These are phyloP conservation scores for Trebouxiophyceae sp. DNA, from an alignment of 163 green algal species.

Conservation along the genomic window DNA sequence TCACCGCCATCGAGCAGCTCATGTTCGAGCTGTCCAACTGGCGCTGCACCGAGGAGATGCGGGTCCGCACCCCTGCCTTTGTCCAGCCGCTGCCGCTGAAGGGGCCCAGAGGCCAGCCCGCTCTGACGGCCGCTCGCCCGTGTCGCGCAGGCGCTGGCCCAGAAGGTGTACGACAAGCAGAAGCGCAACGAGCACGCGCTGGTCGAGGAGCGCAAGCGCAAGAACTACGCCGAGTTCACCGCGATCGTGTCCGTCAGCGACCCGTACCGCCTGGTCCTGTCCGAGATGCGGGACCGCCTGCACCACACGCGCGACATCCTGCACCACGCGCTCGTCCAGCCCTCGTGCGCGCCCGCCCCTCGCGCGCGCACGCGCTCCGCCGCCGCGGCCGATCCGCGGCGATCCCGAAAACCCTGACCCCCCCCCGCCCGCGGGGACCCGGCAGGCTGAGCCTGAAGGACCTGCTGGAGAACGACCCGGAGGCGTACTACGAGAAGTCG, in stretches of 20 bases:
- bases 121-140: no score
- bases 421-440: no score
- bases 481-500: conserved; percentile 39
- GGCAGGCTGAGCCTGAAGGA: conserved; percentile 35
- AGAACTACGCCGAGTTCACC: conserved; percentile 80
- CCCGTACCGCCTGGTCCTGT: conserved; percentile 90
- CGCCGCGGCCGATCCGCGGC: no score
- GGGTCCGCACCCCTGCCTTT: no score
- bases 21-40: conserved; percentile 96
- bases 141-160: conserved; percentile 19
- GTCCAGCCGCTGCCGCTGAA: no score
- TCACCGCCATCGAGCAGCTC: conserved; percentile 65
- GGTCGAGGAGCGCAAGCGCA: conserved; percentile 68
- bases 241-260: conserved; percentile 58
- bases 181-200: conserved; percentile 36
- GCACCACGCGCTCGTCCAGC: conserved; percentile 67
- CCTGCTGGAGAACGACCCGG: conserved; percentile 34
- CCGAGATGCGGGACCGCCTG: conserved; percentile 75
- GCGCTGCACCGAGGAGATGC: conserved; percentile 56
- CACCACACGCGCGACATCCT: conserved; percentile 66
- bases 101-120: no score
- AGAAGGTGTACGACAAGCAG: conserved; percentile 29
- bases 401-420: no score
- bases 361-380: background rate
- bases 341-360: conserved; percentile 5